Percentiles rank a stretch among this genome's conserved stretches.
Conservation (phyloP, 2,329 filamentous ascomycete species). For the Microcyclospora tardicrescens region DNA sequence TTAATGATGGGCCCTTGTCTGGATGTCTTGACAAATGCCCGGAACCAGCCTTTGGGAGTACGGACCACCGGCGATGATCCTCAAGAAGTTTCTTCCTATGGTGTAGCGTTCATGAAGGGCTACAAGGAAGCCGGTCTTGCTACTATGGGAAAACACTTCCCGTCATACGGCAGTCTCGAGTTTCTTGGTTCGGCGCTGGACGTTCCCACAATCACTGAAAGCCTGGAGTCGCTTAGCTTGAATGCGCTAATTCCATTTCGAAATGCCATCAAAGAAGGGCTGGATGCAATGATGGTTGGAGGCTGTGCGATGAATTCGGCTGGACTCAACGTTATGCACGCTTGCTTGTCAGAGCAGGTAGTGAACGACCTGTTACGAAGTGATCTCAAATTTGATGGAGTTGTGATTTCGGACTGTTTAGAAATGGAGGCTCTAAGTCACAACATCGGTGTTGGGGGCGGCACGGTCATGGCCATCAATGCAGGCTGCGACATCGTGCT, state of each 20-base stretch:
- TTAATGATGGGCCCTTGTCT: constrained; percentile 88
- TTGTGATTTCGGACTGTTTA: constrained; percentile 87
- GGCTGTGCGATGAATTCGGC: constrained; percentile 86
- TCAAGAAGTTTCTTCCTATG: constrained; percentile 86
- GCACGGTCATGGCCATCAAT: constrained; percentile 94
- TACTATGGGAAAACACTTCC: constrained; percentile 91
- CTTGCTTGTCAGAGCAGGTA: constrained; percentile 83
- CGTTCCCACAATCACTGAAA: constrained; percentile 91
- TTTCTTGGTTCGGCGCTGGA: constrained; percentile 84
- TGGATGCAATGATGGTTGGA: constrained; percentile 93
- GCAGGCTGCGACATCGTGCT: constrained; percentile 88
- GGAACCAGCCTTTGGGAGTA: constrained; percentile 81
- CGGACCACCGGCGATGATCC: constrained; percentile 85
- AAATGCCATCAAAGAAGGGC: constrained; percentile 71
- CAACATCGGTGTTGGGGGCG: constrained; percentile 92
- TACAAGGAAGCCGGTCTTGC: constrained; percentile 83
- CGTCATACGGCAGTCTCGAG: constrained; percentile 88
- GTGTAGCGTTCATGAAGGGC: constrained; percentile 78
- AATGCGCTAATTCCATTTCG: constrained; percentile 84
- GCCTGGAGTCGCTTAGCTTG: constrained; percentile 80
- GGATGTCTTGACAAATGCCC: constrained; percentile 85
- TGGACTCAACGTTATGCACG: constrained; percentile 89
- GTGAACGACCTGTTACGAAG: constrained; percentile 81
- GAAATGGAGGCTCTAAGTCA: constrained; percentile 95
- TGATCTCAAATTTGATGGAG: constrained; percentile 78